A percentile compares a stretch with the other conserved stretches of the same genome.
These are phyloP conservation scores for Rhodotorula mucilaginosa DNA, from an alignment of 1,284 basidiomycete genomes.

Conservation along the genomic window DNA sequence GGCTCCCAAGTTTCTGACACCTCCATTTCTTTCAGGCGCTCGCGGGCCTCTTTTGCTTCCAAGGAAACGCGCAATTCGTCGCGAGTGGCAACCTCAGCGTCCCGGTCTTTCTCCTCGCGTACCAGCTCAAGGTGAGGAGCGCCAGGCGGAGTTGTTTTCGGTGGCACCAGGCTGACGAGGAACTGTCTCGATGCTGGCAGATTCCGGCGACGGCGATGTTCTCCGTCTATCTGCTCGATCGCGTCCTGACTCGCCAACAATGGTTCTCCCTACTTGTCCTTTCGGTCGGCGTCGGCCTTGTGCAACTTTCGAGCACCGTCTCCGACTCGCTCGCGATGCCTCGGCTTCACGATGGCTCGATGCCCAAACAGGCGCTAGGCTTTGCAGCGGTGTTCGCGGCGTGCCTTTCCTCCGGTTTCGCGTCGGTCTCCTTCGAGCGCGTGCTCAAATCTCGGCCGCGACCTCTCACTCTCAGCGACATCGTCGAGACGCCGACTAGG, in stretches of 20 bases:
- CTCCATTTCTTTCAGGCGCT: slow-evolving; percentile 9
- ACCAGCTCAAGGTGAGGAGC: slow-evolving; percentile 49
- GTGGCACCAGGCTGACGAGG: background rate
- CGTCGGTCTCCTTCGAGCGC: slow-evolving; percentile 49
- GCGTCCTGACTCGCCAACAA: slow-evolving; percentile 45
- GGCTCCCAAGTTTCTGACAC: background rate
- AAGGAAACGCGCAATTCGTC: slow-evolving; percentile 46
- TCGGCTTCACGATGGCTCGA: background rate
- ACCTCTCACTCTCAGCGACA: too few relatives aligned
- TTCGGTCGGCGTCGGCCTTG: slow-evolving; percentile 48
- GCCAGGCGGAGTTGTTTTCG: background rate
- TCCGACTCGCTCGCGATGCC: background rate
- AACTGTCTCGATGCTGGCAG: slow-evolving; percentile 21
- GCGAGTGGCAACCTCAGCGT: slow-evolving; percentile 49
- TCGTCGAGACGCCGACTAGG: too few relatives aligned
- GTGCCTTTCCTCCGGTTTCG: slow-evolving; percentile 49
- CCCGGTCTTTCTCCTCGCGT: slow-evolving; percentile 49
- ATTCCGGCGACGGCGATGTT: slow-evolving; percentile 50
- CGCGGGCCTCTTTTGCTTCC: slow-evolving; percentile 46
- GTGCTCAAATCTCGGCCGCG: slow-evolving; percentile 45
- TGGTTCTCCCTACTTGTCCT: slow-evolving; percentile 48
- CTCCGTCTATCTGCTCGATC: slow-evolving; percentile 49
- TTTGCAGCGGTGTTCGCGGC: slow-evolving; percentile 47
- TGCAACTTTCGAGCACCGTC: slow-evolving; percentile 44
- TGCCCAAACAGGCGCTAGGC: slow-evolving; percentile 46